Base-by-base conservation (phyloP, 1,284 basidiomycete species). In the Mycena citricolor region DNA sequence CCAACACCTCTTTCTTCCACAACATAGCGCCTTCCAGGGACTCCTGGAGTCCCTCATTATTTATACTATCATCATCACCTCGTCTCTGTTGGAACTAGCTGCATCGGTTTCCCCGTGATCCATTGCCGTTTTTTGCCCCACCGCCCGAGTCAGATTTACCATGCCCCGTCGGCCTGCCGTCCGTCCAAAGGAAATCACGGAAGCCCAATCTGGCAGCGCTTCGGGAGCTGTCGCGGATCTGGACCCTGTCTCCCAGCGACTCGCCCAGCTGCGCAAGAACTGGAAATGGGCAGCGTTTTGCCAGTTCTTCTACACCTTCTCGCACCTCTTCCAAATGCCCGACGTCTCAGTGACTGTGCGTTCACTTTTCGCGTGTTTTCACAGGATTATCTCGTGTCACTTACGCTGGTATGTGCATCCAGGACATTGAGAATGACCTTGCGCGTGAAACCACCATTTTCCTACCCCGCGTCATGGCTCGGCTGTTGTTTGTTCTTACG, bases 251-350 rank as follows among this genome's bases (percentile, higher is more conserved):
- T 56, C 65, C 46, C 67, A 73, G 51, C 67, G 78, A 49, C 62
- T 76, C 51, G 55, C 62, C 26, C 60, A 69, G 31, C 70, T 80
- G 42, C 74, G 86, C 45, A 77, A 70, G 38, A 74, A 86, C 45
- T 89, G 87, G 86, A 87, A 86, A 70, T 90, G 87, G 87, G 88
- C 87, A 10, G 83, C 82, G 19, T 83, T 89, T 61, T 76, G 77
- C 63, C 86, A 90, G 61, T 89, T 90, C 72, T 83, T 86, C 70
- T 81, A 74, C 60, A 89, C 84, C 19, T 90, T 90, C 65, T 70
- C 73, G 40, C 70, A 72, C 33, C 67, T 90, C 43, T 74, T 90
- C 54, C 67, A 76, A 42, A 74, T 83, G 69, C 66, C 73, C 49
- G 83, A 86, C 60, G 73, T 89, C 42, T 67, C 77, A 39, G 61